Conservation (phyloP, 2,329 filamentous ascomycete species). For the Clonostachys chloroleuca region DNA sequence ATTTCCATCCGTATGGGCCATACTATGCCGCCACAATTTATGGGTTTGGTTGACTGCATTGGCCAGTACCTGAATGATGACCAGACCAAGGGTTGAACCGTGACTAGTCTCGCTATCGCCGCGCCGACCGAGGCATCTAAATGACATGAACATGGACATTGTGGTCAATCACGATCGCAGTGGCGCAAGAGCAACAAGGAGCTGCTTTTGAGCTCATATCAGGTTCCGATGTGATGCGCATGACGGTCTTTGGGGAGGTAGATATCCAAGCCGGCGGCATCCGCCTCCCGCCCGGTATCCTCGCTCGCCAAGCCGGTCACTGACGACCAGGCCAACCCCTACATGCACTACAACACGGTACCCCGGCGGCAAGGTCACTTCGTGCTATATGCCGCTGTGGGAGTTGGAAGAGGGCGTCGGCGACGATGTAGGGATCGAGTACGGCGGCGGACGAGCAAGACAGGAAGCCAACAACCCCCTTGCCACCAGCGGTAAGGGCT, state of each 20-base stretch:
- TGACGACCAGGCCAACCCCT: conserved; percentile 67
- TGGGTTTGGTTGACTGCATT: conserved; percentile 94
- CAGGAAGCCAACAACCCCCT: neutral
- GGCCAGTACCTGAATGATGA: conserved; percentile 95
- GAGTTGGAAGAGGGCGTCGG: conserved; percentile 81
- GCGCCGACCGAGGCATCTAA: conserved; percentile 94
- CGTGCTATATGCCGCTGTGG: conserved; percentile 85
- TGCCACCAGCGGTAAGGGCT: too few species aligned
- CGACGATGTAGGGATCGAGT: conserved; percentile 40
- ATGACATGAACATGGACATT: conserved; percentile 2
- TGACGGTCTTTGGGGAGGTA: conserved; percentile 36
- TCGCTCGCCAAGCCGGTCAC: conserved; percentile 46
- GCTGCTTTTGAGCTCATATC: too few species aligned
- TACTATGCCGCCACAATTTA: conserved; percentile 90
- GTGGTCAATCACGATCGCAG: too few species aligned
- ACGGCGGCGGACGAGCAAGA: conserved; percentile 26
- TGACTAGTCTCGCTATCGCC: conserved; percentile 91
- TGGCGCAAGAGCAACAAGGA: too few species aligned
- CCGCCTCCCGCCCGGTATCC: conserved; percentile 41
- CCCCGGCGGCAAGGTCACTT: conserved; percentile 43
- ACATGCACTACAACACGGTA: conserved; percentile 77
- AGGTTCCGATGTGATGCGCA: too few species aligned
- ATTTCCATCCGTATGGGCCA: conserved; percentile 99
- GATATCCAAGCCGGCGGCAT: conserved; percentile 40
- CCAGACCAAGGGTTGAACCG: conserved; percentile 95